These are phyloP conservation scores for Aristolochia contorta DNA, from an alignment of 164 flowering plant species.

Conservation along the genomic window DNA sequence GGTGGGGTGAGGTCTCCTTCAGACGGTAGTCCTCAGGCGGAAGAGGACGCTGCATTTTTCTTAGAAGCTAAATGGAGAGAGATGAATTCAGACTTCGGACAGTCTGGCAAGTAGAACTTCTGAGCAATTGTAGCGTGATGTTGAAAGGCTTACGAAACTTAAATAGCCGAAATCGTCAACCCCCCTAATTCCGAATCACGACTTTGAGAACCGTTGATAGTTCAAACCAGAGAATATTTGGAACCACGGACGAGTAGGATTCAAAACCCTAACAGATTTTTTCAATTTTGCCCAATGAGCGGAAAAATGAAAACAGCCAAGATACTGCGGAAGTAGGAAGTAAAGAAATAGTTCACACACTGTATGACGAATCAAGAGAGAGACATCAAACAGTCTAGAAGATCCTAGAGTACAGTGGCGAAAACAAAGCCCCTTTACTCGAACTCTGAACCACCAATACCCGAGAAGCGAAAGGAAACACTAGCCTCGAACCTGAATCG, in stretches of 20 bases:
- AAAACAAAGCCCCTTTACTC: no score
- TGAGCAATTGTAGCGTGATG: no score
- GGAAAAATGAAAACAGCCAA: background rate
- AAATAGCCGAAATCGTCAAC: background rate
- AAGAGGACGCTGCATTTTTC: slow-evolving; percentile 11
- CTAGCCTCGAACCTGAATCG: no score
- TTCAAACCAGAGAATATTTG: background rate
- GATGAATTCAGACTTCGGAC: background rate
- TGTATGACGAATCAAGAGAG: no score
- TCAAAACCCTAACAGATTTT: background rate
- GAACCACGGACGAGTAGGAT: background rate
- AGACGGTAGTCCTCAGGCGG: slow-evolving; percentile 58
- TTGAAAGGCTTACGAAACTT: no score
- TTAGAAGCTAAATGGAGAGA: background rate
- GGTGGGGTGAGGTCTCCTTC: slow-evolving; percentile 75
- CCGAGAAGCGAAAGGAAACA: no score
- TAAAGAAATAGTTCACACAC: no score
- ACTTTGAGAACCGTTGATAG: background rate
- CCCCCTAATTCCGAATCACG: slow-evolving; percentile 2
- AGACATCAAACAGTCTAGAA: no score
- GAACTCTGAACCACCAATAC: no score
- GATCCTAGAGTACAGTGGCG: no score
- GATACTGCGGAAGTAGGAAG: background rate
- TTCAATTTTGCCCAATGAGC: background rate
- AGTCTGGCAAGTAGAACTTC: no score